phyloP scores from a whole-genome alignment of 2,329 filamentous ascomycete genomes.

The Clonostachys rosea region DNA sequence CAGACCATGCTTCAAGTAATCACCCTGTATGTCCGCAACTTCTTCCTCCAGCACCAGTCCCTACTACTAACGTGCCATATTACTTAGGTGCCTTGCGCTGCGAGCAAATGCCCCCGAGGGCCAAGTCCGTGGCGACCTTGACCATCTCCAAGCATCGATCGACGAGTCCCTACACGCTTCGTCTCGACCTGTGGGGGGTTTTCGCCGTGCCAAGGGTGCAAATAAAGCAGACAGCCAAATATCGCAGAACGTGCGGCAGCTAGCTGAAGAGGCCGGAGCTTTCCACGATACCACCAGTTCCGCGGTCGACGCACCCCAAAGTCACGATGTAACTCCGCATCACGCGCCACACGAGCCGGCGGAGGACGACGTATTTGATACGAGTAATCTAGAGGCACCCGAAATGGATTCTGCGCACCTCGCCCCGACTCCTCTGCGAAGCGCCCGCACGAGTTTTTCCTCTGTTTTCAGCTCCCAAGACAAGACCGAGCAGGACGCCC shows the following conservation, averaged over 20 bases:
- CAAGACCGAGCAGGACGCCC: not conserved
- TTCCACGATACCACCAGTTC: slow-evolving; percentile 15
- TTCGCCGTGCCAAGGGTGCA: slow-evolving; percentile 5
- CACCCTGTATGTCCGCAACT: slow-evolving; percentile 7
- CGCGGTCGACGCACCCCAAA: slow-evolving; percentile 8
- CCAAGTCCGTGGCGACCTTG: slow-evolving; percentile 9
- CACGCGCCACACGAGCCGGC: not conserved
- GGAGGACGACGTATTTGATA: not conserved
- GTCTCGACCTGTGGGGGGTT: slow-evolving; percentile 1
- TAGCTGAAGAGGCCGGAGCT: slow-evolving; percentile 12
- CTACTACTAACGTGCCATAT: not conserved
- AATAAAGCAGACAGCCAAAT: not conserved
- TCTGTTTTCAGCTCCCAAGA: not conserved
- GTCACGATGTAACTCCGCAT: not conserved
- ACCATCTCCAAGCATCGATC: slow-evolving; percentile 10
- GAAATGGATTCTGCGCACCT: too few species aligned
- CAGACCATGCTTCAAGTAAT: slow-evolving; percentile 17
- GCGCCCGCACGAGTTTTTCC: not conserved
- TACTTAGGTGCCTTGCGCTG: slow-evolving; percentile 6
- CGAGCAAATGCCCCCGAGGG: slow-evolving; percentile 9
- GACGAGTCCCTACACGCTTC: slow-evolving; percentile 7
- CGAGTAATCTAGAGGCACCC: too few species aligned
- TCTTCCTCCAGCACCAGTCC: not conserved
- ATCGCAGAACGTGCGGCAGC: slow-evolving; percentile 10
- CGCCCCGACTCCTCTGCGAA: too few species aligned